Evolutionary conservation across 1,139 yeast species (phyloP).

Genomic region (Wickerhamomyces sp.): DNA sequence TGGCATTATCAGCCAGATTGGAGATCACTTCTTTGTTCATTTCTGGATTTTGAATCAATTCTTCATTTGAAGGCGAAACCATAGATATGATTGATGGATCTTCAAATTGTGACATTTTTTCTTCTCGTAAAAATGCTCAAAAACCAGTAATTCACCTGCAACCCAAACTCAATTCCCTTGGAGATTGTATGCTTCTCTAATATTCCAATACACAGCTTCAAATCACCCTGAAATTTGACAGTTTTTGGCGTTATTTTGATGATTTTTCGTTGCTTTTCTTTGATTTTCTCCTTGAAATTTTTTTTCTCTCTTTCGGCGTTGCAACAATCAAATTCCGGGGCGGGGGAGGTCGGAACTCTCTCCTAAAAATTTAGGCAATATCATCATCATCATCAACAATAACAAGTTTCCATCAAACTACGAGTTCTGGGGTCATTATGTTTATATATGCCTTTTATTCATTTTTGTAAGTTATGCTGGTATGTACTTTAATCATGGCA

Average conservation of each 20-base stretch:
- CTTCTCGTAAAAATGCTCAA: background rate
- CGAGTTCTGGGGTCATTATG: background rate
- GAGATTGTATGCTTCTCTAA: background rate
- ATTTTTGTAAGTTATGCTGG: background rate
- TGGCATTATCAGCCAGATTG: conserved; percentile 16
- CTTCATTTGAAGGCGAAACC: background rate
- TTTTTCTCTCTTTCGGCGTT: background rate
- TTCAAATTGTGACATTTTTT: conserved; percentile 8
- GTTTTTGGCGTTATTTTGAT: too few species aligned
- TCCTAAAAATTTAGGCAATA: too few species aligned
- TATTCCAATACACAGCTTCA: background rate
- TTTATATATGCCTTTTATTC: background rate
- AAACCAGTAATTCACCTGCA: background rate
- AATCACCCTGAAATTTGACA: background rate
- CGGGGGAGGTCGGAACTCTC: background rate
- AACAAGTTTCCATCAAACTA: too few species aligned
- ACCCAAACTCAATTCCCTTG: background rate
- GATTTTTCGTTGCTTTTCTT: background rate
- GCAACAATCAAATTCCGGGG: background rate
- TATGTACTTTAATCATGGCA: background rate
- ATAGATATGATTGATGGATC: conserved; percentile 17
- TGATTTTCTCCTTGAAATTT: background rate
- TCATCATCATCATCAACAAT: too few species aligned
- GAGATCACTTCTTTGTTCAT: background rate
- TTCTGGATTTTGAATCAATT: background rate